phyloP scores from a whole-genome alignment of 2,329 filamentous ascomycete species.

The Akanthomyces muscarius region DNA sequence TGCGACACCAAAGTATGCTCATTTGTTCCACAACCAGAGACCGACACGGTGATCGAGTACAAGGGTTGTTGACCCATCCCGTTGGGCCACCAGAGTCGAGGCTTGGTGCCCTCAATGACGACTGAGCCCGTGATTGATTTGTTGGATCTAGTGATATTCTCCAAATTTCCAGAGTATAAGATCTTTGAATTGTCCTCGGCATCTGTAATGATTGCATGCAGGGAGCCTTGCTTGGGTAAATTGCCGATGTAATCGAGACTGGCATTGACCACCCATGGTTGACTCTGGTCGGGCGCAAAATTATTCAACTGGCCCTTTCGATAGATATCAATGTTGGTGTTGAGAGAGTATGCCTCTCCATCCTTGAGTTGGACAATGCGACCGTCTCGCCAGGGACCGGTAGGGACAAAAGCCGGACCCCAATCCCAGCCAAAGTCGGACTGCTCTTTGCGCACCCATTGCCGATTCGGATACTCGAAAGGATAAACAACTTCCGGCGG shows the following conservation, averaged over 20 bases:
- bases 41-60: conserved; percentile 48
- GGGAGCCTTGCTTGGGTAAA: conserved; percentile 37
- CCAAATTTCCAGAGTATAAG: conserved; percentile 27
- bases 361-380: conserved; percentile 49
- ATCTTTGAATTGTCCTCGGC: conserved; percentile 28
- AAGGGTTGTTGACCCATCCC: conserved; percentile 54
- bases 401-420: conserved; percentile 56
- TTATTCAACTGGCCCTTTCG: conserved; percentile 56
- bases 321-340: conserved; percentile 55
- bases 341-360: conserved; percentile 37
- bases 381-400: conserved; percentile 58
- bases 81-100: conserved; percentile 58
- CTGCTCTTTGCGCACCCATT: conserved; percentile 53
- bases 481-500: not conserved
- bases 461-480: conserved; percentile 16
- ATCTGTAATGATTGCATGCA: conserved; percentile 47
- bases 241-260: conserved; percentile 54
- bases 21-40: not conserved
- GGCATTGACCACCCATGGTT: conserved; percentile 58
- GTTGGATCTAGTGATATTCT: conserved; percentile 37
- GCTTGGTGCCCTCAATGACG: conserved; percentile 38
- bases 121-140: conserved; percentile 47
- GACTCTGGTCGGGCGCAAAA: conserved; percentile 51
- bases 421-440: conserved; percentile 64
- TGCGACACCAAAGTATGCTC: conserved; percentile 34